A percentile compares a stretch with the other conserved stretches of the same genome.
Evolutionary conservation across 176 grass and related monocot genomes (phyloP).

Genomic region (Alloteropsis semialata): DNA sequence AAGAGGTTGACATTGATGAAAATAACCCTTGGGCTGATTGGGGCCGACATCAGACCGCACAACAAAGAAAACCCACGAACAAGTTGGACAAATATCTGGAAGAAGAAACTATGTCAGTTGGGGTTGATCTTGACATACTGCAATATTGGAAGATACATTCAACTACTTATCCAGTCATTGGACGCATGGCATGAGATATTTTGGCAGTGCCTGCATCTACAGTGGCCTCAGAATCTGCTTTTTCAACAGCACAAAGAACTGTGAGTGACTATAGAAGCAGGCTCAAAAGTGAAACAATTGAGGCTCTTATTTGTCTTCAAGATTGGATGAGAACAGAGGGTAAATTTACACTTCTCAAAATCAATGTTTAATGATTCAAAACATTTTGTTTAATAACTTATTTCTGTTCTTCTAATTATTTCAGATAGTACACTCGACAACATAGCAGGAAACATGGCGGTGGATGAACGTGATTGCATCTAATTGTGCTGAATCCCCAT

Average conservation of each 20-base stretch:
- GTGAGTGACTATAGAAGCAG: background rate
- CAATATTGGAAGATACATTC: background rate
- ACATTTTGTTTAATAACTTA: background rate
- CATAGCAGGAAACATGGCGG: background rate
- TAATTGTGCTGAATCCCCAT: too few species aligned
- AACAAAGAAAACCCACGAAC: background rate
- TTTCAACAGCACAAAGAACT: background rate
- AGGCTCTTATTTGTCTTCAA: background rate
- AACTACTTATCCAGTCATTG: background rate
- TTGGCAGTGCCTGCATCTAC: background rate
- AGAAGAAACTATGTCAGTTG: background rate
- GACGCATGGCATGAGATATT: background rate
- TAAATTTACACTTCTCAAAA: background rate
- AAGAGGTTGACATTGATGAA: background rate
- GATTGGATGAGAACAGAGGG: background rate
- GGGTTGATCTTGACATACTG: background rate
- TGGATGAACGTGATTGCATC: background rate
- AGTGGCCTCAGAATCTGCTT: background rate
- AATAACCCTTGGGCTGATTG: background rate
- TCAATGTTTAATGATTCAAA: background rate
- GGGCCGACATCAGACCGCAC: background rate
- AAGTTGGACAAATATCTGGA: background rate
- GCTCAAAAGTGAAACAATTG: background rate
- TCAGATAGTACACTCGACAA: background rate
- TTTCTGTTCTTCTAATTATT: background rate